A percentile compares a stretch with the other conserved stretches of the same genome.
phyloP scores from a whole-genome alignment of 2,329 filamentous ascomycete genomes.

The Pyricularia grisea region DNA sequence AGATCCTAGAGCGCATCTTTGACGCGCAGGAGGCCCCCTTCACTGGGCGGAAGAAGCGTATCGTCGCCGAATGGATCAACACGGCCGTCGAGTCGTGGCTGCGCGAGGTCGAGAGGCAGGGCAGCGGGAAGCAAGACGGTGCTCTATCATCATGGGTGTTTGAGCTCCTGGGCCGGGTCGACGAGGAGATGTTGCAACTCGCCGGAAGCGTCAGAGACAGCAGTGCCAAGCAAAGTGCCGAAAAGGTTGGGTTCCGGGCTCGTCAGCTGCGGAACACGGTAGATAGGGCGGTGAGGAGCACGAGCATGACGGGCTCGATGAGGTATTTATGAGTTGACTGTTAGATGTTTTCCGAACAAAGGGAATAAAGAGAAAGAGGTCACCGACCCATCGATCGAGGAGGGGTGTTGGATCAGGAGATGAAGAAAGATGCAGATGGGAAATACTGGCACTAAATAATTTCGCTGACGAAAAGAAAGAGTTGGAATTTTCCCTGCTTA shows the following conservation, averaged over 20 bases:
- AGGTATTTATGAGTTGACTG: constrained; percentile 5
- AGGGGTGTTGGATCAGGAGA: not conserved
- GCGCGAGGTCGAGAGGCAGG: constrained; percentile 36
- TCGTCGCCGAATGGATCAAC: constrained; percentile 46
- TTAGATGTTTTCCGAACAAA: not conserved
- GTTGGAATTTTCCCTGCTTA: not conserved
- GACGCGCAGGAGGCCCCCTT: constrained; percentile 52
- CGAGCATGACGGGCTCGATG: constrained; percentile 4
- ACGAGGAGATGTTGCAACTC: constrained; percentile 1
- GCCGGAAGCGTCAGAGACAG: constrained; percentile 21
- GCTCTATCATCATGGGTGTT: constrained; percentile 6
- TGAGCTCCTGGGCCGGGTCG: constrained; percentile 4
- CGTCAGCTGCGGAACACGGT: constrained; percentile 11
- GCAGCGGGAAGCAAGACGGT: constrained; percentile 24
- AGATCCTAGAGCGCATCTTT: constrained; percentile 46
- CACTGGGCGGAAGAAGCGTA: constrained; percentile 36
- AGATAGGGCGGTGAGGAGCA: constrained; percentile 12
- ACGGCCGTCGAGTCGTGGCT: constrained; percentile 39
- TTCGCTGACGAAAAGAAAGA: not conserved
- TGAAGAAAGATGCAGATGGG: not conserved
- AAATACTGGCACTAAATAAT: not conserved
- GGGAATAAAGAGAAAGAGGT: not conserved
- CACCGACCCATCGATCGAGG: not conserved
- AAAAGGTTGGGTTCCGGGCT: constrained; percentile 13
- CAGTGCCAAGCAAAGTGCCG: constrained; percentile 10